Conservation (phyloP, 441 rosid species). For the Bocquillonia castaneifolia region DNA sequence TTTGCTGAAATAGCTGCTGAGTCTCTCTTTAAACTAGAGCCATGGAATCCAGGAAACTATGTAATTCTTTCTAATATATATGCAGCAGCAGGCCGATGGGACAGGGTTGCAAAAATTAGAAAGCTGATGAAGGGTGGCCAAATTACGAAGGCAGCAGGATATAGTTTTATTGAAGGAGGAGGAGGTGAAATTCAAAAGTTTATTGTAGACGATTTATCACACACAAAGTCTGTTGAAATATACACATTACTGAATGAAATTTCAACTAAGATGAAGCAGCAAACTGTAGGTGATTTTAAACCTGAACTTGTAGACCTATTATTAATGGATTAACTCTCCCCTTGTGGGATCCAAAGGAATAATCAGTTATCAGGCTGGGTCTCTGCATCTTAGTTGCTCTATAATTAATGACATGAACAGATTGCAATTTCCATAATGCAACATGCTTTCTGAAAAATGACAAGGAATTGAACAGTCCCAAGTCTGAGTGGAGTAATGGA, state of each 20-base stretch:
- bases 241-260: constrained; percentile 40
- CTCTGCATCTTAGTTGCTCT: background rate
- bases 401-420: background rate
- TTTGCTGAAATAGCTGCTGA: constrained; percentile 61
- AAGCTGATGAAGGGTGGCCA: constrained; percentile 60
- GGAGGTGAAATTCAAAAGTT: constrained; percentile 60
- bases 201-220: constrained; percentile 60
- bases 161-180: constrained; percentile 54
- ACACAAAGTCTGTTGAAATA: constrained; percentile 45
- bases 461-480: too few species aligned
- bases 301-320: constrained; percentile 31
- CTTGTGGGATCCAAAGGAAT: too few species aligned
- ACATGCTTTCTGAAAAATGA: background rate
- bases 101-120: constrained; percentile 59
- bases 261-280: constrained; percentile 36
- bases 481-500: too few species aligned
- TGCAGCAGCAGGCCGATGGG: constrained; percentile 45
- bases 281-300: constrained; percentile 24
- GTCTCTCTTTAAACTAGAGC: constrained; percentile 52
- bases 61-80: constrained; percentile 45
- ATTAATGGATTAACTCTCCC: constrained; percentile 19
- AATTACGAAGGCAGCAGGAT: constrained; percentile 66
- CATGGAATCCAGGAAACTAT: constrained; percentile 53
- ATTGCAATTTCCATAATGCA: background rate
- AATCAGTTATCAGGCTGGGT: background rate